Percentiles rank a stretch among this genome's conserved stretches.
Evolutionary conservation across 495 filamentous ascomycete genomes (phyloP).

Genomic region (Aspergillus cavernicola): DNA sequence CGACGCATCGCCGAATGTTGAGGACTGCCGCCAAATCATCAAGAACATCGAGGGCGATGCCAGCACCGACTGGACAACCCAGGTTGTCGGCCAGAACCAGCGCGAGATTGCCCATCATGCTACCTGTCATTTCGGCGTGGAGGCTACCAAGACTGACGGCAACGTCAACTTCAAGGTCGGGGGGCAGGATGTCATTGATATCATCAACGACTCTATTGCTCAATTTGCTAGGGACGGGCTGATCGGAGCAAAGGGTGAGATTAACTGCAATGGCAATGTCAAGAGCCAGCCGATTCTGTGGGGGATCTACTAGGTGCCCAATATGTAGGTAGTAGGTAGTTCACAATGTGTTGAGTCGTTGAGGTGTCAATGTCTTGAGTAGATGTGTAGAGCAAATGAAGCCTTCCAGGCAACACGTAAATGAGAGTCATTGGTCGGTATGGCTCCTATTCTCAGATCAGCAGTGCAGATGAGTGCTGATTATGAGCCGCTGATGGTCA

Average conservation of each 20-base stretch:
- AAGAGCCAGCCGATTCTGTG: slow-evolving; percentile 1
- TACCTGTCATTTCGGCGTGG: slow-evolving; percentile 4
- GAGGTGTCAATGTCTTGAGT: no score
- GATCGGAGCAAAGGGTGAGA: slow-evolving; percentile 7
- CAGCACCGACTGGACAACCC: background rate
- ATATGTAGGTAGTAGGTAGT: no score
- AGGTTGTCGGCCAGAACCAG: background rate
- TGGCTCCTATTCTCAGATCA: no score
- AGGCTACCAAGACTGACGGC: background rate
- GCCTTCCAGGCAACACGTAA: no score
- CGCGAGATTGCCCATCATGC: slow-evolving; percentile 10
- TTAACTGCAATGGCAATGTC: slow-evolving; percentile 7
- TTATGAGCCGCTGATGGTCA: no score
- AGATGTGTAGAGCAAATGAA: no score
- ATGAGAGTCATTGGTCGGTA: no score
- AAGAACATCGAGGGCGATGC: slow-evolving; percentile 26
- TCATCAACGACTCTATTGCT: slow-evolving; percentile 6
- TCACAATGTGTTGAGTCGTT: no score
- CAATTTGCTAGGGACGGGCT: background rate
- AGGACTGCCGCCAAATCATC: slow-evolving; percentile 29
- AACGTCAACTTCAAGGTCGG: slow-evolving; percentile 6
- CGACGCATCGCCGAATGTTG: slow-evolving; percentile 23
- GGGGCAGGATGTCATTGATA: slow-evolving; percentile 11
- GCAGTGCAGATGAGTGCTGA: no score
- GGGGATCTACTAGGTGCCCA: slow-evolving; percentile 6